These are phyloP conservation scores for Boletus vinaceobasis DNA, from an alignment of 768 basidiomycete species.

Conservation along the genomic window DNA sequence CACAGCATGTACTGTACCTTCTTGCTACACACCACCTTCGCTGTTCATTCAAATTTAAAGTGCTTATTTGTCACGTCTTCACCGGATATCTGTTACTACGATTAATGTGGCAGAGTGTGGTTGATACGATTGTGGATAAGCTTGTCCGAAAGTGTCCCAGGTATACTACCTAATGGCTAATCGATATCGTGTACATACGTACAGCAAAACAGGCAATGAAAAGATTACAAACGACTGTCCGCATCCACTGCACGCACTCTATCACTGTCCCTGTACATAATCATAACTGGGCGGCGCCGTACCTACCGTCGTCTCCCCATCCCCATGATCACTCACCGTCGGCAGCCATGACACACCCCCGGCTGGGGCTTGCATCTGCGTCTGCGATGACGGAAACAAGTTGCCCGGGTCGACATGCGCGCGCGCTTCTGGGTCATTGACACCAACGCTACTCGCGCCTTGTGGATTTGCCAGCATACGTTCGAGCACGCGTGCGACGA, in stretches of 20 bases:
- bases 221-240: neutral
- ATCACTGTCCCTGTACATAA: conserved; percentile 10
- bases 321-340: conserved; percentile 36
- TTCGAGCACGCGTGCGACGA: conserved; percentile 25
- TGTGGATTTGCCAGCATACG: conserved; percentile 24
- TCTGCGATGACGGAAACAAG: neutral
- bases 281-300: conserved; percentile 26
- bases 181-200: neutral
- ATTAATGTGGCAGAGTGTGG: neutral
- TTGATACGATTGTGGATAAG: neutral
- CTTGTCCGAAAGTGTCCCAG: neutral
- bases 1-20: neutral
- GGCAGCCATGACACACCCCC: conserved; percentile 32
- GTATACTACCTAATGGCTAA: neutral
- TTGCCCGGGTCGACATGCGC: neutral
- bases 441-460: conserved; percentile 7
- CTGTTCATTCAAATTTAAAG: neutral
- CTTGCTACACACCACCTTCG: neutral
- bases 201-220: neutral
- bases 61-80: too few species aligned
- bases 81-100: neutral
- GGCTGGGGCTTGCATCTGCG: neutral
- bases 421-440: conserved; percentile 14
- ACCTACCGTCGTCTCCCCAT: conserved; percentile 28
- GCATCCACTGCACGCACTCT: neutral